A percentile compares a stretch with the other conserved stretches of the same genome.
Evolutionary conservation across 2,329 filamentous ascomycete genomes (phyloP).

Genomic region (Huntiella abstrusa): DNA sequence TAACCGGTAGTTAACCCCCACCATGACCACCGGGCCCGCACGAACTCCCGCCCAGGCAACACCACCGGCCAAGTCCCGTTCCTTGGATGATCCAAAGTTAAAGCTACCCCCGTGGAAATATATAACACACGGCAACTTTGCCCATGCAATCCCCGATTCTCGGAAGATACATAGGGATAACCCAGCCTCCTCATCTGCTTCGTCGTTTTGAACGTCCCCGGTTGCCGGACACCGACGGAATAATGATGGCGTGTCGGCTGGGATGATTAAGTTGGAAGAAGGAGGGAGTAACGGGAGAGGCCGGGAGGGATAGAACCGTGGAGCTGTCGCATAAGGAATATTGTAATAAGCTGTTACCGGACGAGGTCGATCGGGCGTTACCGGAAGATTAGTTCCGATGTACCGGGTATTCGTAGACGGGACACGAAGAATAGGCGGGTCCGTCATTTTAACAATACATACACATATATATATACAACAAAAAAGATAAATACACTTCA

Average conservation of each 20-base stretch:
- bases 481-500: too few relatives aligned
- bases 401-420: background rate
- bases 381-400: background rate
- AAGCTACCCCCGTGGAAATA: slow-evolving; percentile 48
- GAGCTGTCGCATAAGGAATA: background rate
- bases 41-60: slow-evolving; percentile 28
- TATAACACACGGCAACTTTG: slow-evolving; percentile 27
- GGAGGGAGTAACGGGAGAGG: background rate
- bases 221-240: background rate
- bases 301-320: background rate
- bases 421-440: background rate
- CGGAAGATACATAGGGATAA: background rate
- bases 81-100: slow-evolving; percentile 32
- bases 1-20: slow-evolving; percentile 45
- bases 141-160: background rate
- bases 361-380: background rate
- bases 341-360: background rate
- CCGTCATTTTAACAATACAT: background rate
- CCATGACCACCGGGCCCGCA: slow-evolving; percentile 30
- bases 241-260: background rate
- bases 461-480: too few relatives aligned
- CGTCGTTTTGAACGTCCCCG: background rate
- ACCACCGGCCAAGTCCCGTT: slow-evolving; percentile 42
- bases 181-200: background rate
- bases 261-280: background rate